A percentile compares a stretch with the other conserved stretches of the same genome.
Evolutionary conservation across 179 eudicot genomes (phyloP).

Genomic region (Monotropa hypopitys): DNA sequence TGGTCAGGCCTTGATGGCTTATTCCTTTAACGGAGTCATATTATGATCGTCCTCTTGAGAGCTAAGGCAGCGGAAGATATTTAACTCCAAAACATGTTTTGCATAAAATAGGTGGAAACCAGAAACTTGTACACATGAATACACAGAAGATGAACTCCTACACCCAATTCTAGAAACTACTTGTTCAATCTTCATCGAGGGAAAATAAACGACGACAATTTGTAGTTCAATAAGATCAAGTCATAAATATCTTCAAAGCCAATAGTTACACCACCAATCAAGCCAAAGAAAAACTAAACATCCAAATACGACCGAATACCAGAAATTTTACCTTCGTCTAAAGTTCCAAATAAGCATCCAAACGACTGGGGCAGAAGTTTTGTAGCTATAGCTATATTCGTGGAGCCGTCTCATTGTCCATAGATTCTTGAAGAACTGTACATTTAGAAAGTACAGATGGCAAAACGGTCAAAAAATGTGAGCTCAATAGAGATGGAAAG

Average conservation of each 20-base stretch:
- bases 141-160: neutral
- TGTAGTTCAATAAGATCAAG: neutral
- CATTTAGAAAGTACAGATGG: too few species aligned
- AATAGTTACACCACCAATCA: neutral
- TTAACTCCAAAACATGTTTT: neutral
- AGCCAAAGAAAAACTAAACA: neutral
- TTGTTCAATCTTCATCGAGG: neutral
- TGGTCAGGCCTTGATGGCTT: conserved; percentile 39
- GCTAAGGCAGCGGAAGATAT: conserved; percentile 19
- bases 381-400: too few species aligned
- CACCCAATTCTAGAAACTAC: neutral
- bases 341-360: too few species aligned
- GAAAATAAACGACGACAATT: neutral
- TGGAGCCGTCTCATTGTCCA: too few species aligned
- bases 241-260: neutral
- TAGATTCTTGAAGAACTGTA: too few species aligned
- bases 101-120: conserved; percentile 2
- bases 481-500: too few species aligned
- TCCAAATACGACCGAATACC: neutral
- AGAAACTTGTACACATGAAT: neutral
- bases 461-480: too few species aligned
- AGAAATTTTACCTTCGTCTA: neutral
- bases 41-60: conserved; percentile 47
- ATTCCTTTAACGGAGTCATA: conserved; percentile 58
- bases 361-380: too few species aligned